Conservation (phyloP, 768 basidiomycete species). For the Leccinum sublutescens region DNA sequence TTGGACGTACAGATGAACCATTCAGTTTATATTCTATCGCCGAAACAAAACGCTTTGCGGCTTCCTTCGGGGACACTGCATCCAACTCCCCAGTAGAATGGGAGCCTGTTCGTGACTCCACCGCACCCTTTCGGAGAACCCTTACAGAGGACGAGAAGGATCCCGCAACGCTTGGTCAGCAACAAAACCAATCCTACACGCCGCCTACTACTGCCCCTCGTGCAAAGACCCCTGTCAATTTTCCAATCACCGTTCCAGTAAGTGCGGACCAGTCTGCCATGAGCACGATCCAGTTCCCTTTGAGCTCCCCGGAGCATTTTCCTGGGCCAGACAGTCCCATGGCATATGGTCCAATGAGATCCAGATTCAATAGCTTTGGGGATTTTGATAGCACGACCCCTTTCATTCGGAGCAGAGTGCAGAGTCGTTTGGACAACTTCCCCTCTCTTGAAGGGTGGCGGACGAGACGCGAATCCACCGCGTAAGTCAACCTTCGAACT, state of each 20-base stretch:
- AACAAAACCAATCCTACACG: constrained; percentile 22
- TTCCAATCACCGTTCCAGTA: constrained; percentile 54
- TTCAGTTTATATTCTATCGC: constrained; percentile 83
- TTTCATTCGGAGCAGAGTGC: constrained; percentile 82
- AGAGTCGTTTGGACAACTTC: constrained; percentile 67
- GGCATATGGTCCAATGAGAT: constrained; percentile 46
- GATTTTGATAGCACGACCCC: constrained; percentile 74
- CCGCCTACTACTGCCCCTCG: constrained; percentile 38
- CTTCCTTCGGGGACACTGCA: constrained; percentile 54
- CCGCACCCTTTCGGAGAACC: constrained; percentile 75
- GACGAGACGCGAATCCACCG: constrained; percentile 83
- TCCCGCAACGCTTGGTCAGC: constrained; percentile 42
- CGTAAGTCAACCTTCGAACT: constrained; percentile 49
- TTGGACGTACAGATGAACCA: constrained; percentile 73
- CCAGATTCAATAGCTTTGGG: constrained; percentile 67
- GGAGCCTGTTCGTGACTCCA: constrained; percentile 52
- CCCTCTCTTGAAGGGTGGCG: constrained; percentile 73
- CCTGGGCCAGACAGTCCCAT: constrained; percentile 54
- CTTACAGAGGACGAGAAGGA: constrained; percentile 77
- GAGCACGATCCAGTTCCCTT: constrained; percentile 80
- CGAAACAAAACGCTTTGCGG: constrained; percentile 58
- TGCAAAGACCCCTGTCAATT: constrained; percentile 54
- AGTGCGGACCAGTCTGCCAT: constrained; percentile 45
- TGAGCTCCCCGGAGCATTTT: constrained; percentile 70
- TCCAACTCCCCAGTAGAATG: constrained; percentile 49